Percentiles rank a stretch among this genome's conserved stretches.
Conservation (phyloP, 1,139 yeast genomes). For the Pneumocystis murina region DNA sequence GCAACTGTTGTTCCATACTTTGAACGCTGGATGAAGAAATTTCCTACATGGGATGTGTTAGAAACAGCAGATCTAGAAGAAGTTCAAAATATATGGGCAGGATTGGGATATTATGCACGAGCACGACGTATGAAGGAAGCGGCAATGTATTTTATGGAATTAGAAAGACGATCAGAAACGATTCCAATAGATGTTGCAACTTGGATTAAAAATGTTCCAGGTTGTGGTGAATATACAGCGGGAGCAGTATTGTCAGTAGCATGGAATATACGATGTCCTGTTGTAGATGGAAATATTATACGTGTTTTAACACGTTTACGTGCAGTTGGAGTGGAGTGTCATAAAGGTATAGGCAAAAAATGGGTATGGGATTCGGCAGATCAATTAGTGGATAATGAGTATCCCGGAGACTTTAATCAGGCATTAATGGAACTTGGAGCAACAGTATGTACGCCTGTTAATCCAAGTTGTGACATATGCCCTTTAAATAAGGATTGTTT, state of each 20-base stretch:
- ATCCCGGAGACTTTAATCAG: slow-evolving; percentile 11
- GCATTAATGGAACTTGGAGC: slow-evolving; percentile 13
- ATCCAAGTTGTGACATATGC: slow-evolving; percentile 7
- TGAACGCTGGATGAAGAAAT: slow-evolving; percentile 9
- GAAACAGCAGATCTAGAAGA: slow-evolving; percentile 9
- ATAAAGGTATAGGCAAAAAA: slow-evolving; percentile 9
- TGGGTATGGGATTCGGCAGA: slow-evolving; percentile 10
- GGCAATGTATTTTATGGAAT: slow-evolving; percentile 5
- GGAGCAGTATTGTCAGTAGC: slow-evolving; percentile 12
- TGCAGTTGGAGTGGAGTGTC: slow-evolving; percentile 9
- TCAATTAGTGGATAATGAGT: slow-evolving; percentile 4
- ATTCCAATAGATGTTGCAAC: slow-evolving; percentile 8
- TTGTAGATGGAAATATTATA: slow-evolving; percentile 12
- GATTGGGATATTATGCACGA: slow-evolving; percentile 12
- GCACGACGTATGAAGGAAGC: slow-evolving; percentile 10
- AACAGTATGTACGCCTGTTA: slow-evolving; percentile 9
- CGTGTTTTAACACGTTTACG: slow-evolving; percentile 10
- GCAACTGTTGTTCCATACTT: slow-evolving; percentile 11
- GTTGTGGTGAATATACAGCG: slow-evolving; percentile 13
- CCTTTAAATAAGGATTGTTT: slow-evolving; percentile 6
- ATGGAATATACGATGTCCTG: slow-evolving; percentile 7
- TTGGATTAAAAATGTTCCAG: slow-evolving; percentile 12
- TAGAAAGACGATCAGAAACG: background rate
- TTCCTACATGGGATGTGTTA: slow-evolving; percentile 7
- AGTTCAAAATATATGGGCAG: slow-evolving; percentile 12